phyloP scores from a whole-genome alignment of 2,329 filamentous ascomycete genomes.

The Nannizziopsis barbatae region DNA sequence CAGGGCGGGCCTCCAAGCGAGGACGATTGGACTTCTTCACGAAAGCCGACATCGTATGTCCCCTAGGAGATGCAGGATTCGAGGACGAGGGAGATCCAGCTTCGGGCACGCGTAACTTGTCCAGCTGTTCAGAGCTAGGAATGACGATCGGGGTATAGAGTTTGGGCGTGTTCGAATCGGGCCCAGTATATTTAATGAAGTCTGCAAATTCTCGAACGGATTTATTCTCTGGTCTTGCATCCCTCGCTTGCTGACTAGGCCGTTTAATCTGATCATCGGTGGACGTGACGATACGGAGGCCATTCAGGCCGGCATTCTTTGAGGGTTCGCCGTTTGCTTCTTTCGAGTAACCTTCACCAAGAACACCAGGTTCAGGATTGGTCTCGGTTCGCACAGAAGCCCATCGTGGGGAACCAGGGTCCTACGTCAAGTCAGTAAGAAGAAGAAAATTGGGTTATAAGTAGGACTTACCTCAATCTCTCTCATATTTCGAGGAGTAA shows the following conservation, averaged over 20 bases:
- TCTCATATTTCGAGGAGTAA: conserved; percentile 69
- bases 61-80: conserved; percentile 19
- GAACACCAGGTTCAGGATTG: conserved; percentile 12
- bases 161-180: conserved; percentile 26
- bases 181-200: conserved; percentile 77
- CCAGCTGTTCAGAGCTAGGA: not conserved
- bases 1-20: conserved; percentile 60
- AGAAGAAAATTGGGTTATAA: not conserved
- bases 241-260: conserved; percentile 45
- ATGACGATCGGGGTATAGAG: conserved; percentile 5
- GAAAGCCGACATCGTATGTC: conserved; percentile 8
- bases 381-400: conserved; percentile 26
- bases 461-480: conserved; percentile 52
- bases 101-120: not conserved
- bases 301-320: not conserved
- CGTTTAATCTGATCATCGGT: conserved; percentile 8
- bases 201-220: conserved; percentile 75
- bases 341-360: not conserved
- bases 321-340: not conserved
- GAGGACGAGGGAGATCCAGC: not conserved
- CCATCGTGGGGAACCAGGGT: conserved; percentile 27
- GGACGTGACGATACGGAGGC: conserved; percentile 2
- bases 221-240: conserved; percentile 59
- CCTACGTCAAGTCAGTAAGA: conserved; percentile 15
- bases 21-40: conserved; percentile 23